Percentiles rank a stretch among this genome's conserved stretches.
These are phyloP conservation scores for Eimeria acervulina DNA, from an alignment of 169 alveolate species.

Conservation along the genomic window DNA sequence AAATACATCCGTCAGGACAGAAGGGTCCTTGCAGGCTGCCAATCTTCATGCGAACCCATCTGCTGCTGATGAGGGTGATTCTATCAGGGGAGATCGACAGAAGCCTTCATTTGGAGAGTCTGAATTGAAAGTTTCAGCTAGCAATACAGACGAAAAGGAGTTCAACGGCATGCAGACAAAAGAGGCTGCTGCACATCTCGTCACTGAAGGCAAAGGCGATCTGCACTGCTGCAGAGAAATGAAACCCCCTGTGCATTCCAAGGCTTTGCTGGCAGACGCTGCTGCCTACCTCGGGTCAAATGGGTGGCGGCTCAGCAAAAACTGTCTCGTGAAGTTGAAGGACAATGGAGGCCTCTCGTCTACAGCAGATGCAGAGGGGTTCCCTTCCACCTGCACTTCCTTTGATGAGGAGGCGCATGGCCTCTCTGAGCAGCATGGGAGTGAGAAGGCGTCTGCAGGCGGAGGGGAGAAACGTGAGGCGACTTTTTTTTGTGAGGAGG, in stretches of 20 bases:
- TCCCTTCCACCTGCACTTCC: neutral
- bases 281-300: constrained; percentile 1
- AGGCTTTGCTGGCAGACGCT: constrained; percentile 11
- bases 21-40: too few species aligned
- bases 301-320: neutral
- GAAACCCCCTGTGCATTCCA: neutral
- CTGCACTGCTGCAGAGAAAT: neutral
- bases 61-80: too few species aligned
- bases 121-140: too few species aligned
- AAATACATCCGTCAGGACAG: too few species aligned
- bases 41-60: too few species aligned
- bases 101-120: too few species aligned
- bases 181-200: neutral
- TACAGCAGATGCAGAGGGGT: neutral
- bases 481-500: neutral
- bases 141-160: too few species aligned
- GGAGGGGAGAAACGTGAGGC: neutral
- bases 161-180: neutral
- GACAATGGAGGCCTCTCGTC: neutral
- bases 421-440: neutral
- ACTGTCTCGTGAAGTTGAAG: neutral
- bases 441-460: neutral
- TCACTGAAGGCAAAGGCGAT: neutral
- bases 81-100: too few species aligned
- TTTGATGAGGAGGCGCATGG: neutral